Base-by-base conservation (phyloP, 2,329 filamentous ascomycete species). In the Phaeophleospora eucalypticola region DNA sequence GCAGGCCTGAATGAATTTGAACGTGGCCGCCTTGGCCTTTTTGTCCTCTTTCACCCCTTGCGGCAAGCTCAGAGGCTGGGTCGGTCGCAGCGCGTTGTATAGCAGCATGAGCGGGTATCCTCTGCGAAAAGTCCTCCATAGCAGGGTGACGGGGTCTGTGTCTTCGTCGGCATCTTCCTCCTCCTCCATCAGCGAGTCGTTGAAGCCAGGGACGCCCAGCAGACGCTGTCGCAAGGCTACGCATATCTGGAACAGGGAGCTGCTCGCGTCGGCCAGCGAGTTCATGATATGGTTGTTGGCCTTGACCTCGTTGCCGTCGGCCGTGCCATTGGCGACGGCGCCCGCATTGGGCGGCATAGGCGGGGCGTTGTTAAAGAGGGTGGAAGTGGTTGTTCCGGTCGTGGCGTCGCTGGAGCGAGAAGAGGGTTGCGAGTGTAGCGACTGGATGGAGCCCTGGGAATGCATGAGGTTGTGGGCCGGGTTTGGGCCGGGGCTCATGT, bases 281-380 rank as follows among this genome's bases (percentile, higher is more conserved):
- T 98, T 98, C 76, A 98, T 95, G 67, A 98, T 95, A 69, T 95
- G 96, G 67, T 87, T 80, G 49, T 86, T 89, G 51, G 89, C 86
- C 61, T 88, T 73, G 52, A 90, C 80, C 39, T 50, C 32, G 12
- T 29, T 35, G 82, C 49, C 75, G 44, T 15, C 41, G 37, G 19
- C 18, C 32, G 29, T 18, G 24, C 29, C 80, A 38, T 76, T 71
- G 46, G 66, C 47, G 58, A 62, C 36, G 46, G 53, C 51, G 51
- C 45, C 46, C 32, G 53, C 50, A 43, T 48, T 51, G 24, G 49
- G 43, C 17, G 65, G 60, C 48, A 68, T 58, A 36, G 61, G 53
- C 38, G 64, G 59, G 38, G 65, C 62, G 38, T 60, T 54, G 43
- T 54, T 57, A 56, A 75, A 74, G 33, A 75, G 65, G 15, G 72